Conservation (phyloP, 768 basidiomycete genomes). For the Mycena sanguinolenta region DNA sequence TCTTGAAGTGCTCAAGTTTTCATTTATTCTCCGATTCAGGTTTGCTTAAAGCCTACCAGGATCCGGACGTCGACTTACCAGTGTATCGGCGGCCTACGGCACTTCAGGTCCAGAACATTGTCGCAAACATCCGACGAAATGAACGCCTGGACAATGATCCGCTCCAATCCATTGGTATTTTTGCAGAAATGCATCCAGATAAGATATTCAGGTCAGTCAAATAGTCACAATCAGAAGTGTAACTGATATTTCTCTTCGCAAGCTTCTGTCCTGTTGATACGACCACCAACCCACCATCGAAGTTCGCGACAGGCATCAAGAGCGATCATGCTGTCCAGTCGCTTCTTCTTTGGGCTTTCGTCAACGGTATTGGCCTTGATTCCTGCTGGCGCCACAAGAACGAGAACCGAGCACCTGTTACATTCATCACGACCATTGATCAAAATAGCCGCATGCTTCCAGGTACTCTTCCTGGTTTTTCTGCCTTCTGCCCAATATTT, state of each 20-base stretch:
- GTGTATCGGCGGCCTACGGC: neutral
- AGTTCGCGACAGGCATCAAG: constrained; percentile 24
- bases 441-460: constrained; percentile 27
- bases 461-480: constrained; percentile 5
- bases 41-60: neutral
- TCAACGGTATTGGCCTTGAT: constrained; percentile 28
- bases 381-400: constrained; percentile 36
- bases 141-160: constrained; percentile 6
- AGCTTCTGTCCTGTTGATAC: constrained; percentile 16
- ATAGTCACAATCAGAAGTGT: too few relatives aligned
- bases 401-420: constrained; percentile 33
- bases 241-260: neutral
- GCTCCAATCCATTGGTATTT: constrained; percentile 5
- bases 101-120: constrained; percentile 12
- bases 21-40: neutral
- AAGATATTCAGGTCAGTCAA: constrained; percentile 14
- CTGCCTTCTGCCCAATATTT: neutral
- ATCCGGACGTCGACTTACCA: constrained; percentile 2
- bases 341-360: constrained; percentile 3
- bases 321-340: constrained; percentile 12
- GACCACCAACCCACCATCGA: constrained; percentile 10
- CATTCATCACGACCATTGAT: constrained; percentile 31
- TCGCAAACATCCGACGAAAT: constrained; percentile 1
- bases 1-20: too few relatives aligned
- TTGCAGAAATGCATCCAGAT: constrained; percentile 7